Evolutionary conservation across 352 stramenopile species (phyloP).

Genomic region (Pythium oligandrum): DNA sequence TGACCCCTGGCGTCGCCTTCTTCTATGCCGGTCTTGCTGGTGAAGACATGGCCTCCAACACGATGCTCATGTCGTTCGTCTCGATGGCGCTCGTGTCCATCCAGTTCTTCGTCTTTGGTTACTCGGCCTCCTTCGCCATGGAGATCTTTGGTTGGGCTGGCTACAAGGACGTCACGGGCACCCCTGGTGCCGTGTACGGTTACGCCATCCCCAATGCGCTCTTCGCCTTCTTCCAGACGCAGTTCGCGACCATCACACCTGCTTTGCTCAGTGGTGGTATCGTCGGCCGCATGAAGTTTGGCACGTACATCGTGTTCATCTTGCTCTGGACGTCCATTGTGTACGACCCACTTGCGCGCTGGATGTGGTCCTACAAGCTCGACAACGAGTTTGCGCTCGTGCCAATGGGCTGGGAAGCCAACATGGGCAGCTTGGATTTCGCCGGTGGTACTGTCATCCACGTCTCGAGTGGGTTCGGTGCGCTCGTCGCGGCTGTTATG

Average conservation of each 20-base stretch:
- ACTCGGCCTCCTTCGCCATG: constrained; percentile 59
- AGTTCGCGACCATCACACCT: constrained; percentile 80
- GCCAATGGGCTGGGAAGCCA: constrained; percentile 54
- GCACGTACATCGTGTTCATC: constrained; percentile 69
- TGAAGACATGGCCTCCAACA: constrained; percentile 72
- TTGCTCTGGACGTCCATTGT: constrained; percentile 79
- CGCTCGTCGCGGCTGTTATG: constrained; percentile 61
- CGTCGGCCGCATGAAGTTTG: constrained; percentile 83
- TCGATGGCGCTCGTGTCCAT: constrained; percentile 76
- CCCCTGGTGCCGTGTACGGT: constrained; percentile 46
- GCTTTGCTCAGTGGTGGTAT: constrained; percentile 72
- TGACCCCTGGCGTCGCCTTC: constrained; percentile 41
- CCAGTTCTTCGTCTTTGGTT: constrained; percentile 77
- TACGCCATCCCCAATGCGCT: constrained; percentile 57
- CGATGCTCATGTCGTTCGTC: constrained; percentile 77
- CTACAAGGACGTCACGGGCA: constrained; percentile 51
- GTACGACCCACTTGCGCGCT: constrained; percentile 81
- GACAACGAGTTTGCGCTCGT: constrained; percentile 38
- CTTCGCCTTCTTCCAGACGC: constrained; percentile 79
- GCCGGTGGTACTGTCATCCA: constrained; percentile 83
- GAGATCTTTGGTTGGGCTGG: constrained; percentile 54
- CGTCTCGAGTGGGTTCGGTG: constrained; percentile 74
- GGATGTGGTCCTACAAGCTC: constrained; percentile 80
- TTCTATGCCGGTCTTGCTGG: constrained; percentile 79
- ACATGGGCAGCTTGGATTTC: constrained; percentile 78